Evolutionary conservation across 305 asterid genomes (phyloP).

Genomic region (Plantago rigida): DNA sequence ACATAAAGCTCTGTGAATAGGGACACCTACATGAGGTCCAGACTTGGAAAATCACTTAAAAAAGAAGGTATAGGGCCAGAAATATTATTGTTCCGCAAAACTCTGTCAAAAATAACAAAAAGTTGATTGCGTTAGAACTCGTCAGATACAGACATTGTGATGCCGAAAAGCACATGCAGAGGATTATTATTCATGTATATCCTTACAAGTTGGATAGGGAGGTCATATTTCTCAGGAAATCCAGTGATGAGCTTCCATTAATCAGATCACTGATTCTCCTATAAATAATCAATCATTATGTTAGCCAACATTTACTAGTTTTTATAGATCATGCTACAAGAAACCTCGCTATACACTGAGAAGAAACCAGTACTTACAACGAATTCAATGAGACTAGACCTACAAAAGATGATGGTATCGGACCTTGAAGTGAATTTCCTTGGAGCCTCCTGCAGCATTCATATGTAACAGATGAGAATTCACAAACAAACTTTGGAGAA

Average conservation of each 20-base stretch:
- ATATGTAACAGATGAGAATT: conserved; percentile 13
- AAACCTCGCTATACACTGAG: conserved; percentile 9
- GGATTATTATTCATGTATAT: not conserved
- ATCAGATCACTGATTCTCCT: conserved; percentile 78
- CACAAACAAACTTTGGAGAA: not conserved
- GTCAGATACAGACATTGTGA: not conserved
- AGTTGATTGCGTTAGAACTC: not conserved
- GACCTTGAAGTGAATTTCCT: conserved; percentile 74
- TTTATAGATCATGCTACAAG: not conserved
- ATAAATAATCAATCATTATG: conserved; percentile 29
- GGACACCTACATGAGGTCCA: conserved; percentile 48
- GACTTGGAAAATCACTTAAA: conserved; percentile 36
- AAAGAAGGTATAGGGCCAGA: conserved; percentile 59
- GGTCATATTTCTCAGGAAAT: conserved; percentile 46
- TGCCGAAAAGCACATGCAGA: not conserved
- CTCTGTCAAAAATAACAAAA: conserved; percentile 32
- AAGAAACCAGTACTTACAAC: conserved; percentile 38
- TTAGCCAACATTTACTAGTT: conserved; percentile 17
- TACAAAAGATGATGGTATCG: conserved; percentile 64
- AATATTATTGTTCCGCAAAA: conserved; percentile 67
- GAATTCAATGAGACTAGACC: conserved; percentile 47
- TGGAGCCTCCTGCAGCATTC: conserved; percentile 49
- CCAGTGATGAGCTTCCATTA: conserved; percentile 65
- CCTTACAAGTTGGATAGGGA: conserved; percentile 59
- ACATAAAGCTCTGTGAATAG: not conserved